These are phyloP conservation scores for Murraya paniculata DNA, from an alignment of 345 rosid genomes.

Conservation along the genomic window DNA sequence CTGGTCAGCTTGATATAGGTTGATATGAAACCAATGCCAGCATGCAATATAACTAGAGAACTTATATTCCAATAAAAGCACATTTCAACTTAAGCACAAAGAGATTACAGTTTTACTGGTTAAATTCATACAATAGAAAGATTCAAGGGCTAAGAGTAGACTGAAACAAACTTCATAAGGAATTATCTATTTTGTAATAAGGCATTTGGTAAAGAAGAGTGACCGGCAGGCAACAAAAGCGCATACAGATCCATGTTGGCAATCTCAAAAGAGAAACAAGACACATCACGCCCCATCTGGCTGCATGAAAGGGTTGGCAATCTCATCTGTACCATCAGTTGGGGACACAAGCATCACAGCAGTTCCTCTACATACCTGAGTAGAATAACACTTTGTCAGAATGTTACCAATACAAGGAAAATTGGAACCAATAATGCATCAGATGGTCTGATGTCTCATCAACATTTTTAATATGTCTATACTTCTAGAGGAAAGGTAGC, in stretches of 20 bases:
- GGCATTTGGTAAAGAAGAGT: neutral
- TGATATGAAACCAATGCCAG: no score
- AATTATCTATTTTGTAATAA: neutral
- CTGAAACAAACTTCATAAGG: neutral
- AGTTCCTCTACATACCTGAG: slow-evolving; percentile 93
- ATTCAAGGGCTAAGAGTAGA: neutral
- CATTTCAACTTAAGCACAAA: neutral
- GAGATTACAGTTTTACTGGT: slow-evolving; percentile 7
- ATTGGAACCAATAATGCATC: neutral
- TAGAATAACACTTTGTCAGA: neutral
- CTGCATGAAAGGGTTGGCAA: slow-evolving; percentile 89
- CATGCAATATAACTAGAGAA: neutral
- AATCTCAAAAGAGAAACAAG: neutral
- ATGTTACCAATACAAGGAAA: neutral
- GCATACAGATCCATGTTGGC: slow-evolving; percentile 2
- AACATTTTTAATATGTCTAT: neutral
- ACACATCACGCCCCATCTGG: slow-evolving; percentile 71
- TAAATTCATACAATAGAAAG: neutral
- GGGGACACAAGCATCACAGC: slow-evolving; percentile 99
- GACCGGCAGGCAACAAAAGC: neutral
- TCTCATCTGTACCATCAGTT: slow-evolving; percentile 96
- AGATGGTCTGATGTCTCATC: neutral
- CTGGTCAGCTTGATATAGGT: neutral
- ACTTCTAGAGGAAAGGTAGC: neutral
- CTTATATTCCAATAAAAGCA: neutral